phyloP scores from a whole-genome alignment of 768 basidiomycete genomes.

The Chalciporus piperatus region DNA sequence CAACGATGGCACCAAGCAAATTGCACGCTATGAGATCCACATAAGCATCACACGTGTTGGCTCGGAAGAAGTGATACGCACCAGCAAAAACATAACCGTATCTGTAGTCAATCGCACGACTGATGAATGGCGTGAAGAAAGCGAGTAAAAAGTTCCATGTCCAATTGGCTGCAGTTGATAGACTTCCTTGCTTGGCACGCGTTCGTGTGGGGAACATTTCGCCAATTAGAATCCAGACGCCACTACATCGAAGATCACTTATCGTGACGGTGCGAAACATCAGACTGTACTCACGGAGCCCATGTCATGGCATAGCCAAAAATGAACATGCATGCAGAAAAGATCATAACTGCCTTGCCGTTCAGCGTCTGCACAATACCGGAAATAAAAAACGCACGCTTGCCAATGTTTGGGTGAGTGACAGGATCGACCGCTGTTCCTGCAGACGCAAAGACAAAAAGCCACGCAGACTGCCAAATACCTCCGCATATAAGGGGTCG shows the following conservation, averaged over 20 bases:
- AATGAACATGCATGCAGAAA: conserved; percentile 70
- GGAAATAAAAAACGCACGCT: conserved; percentile 34
- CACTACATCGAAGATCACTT: conserved; percentile 27
- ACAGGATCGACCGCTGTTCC: conserved; percentile 61
- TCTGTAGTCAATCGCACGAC: conserved; percentile 48
- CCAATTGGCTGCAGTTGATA: conserved; percentile 66
- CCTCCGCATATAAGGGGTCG: conserved; percentile 65
- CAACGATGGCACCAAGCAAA: conserved; percentile 54
- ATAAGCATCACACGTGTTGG: neutral
- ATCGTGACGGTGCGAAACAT: neutral
- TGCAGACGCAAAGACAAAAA: conserved; percentile 71
- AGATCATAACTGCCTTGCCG: conserved; percentile 49
- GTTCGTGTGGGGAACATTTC: conserved; percentile 76
- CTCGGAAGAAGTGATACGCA: conserved; percentile 17
- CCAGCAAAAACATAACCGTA: conserved; percentile 75
- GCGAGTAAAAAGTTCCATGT: conserved; percentile 71
- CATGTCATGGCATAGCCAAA: conserved; percentile 69
- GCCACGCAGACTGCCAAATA: conserved; percentile 66
- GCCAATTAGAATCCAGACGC: conserved; percentile 75
- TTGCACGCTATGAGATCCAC: conserved; percentile 44
- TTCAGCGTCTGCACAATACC: neutral
- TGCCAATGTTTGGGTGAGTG: conserved; percentile 48
- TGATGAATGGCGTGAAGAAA: conserved; percentile 80
- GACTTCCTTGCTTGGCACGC: conserved; percentile 65
- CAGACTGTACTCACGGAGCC: conserved; percentile 44